Conservation (phyloP, 2,329 filamentous ascomycete species). For the Penicillium sp. region DNA sequence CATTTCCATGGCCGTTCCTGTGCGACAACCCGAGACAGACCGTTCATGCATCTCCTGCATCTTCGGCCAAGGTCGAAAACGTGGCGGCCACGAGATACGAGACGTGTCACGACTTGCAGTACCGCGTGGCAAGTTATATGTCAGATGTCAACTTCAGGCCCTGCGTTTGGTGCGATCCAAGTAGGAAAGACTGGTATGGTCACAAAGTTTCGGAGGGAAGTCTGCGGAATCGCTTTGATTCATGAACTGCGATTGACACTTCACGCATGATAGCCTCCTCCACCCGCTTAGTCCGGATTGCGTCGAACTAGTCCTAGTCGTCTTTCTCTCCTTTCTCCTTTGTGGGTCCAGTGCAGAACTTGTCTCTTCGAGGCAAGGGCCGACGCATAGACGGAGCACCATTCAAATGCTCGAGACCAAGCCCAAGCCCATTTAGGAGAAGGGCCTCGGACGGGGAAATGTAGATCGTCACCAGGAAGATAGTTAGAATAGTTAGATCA, state of each 20-base stretch:
- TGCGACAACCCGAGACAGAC: slow-evolving; percentile 5
- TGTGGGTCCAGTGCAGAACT: background rate
- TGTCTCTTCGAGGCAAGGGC: background rate
- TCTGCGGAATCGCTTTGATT: background rate
- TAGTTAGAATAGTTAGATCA: background rate
- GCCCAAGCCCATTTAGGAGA: background rate
- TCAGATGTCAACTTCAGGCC: background rate
- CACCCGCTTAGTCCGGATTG: background rate
- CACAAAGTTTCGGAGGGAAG: background rate
- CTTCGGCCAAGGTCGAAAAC: slow-evolving; percentile 20
- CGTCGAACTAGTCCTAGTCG: background rate
- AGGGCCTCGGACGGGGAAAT: background rate
- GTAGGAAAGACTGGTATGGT: slow-evolving; percentile 1
- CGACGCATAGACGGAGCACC: background rate
- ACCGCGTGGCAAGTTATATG: slow-evolving; percentile 12
- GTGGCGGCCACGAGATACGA: slow-evolving; percentile 33
- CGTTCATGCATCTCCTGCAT: background rate
- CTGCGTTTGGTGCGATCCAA: slow-evolving; percentile 1
- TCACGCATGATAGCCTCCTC: background rate
- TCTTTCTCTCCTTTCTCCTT: background rate
- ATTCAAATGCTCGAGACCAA: background rate
- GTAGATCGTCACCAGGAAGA: background rate
- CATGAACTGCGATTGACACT: background rate
- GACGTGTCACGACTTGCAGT: background rate
- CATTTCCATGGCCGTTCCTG: slow-evolving; percentile 18